A percentile compares a stretch with the other conserved stretches of the same genome.
Conservation (phyloP, 768 basidiomycete species). For the Butyriboletus loyo region DNA sequence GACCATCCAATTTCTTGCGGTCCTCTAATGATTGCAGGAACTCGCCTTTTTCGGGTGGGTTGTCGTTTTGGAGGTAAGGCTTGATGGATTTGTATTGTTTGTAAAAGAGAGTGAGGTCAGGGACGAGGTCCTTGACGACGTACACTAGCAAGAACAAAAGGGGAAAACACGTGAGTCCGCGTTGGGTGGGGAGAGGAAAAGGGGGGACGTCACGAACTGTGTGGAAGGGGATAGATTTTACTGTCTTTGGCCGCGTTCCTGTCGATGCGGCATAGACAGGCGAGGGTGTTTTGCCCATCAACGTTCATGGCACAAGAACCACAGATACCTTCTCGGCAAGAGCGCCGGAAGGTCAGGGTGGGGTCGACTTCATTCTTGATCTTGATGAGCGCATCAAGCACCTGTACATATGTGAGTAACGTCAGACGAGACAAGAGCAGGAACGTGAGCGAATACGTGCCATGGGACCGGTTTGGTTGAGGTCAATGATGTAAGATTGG, state of each 20-base stretch:
- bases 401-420: conserved; percentile 30
- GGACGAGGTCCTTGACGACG: conserved; percentile 97
- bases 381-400: conserved; percentile 94
- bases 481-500: conserved; percentile 88
- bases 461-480: conserved; percentile 96
- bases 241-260: conserved; percentile 63
- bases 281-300: conserved; percentile 96
- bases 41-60: conserved; percentile 81
- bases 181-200: background rate
- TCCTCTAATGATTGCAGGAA: conserved; percentile 89
- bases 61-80: conserved; percentile 93
- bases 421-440: conserved; percentile 3
- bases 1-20: conserved; percentile 90
- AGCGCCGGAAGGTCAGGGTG: conserved; percentile 92
- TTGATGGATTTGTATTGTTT: conserved; percentile 99
- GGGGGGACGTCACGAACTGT: conserved; percentile 60
- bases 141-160: conserved; percentile 66
- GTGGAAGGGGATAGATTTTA: conserved; percentile 96
- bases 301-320: conserved; percentile 99
- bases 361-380: conserved; percentile 99
- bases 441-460: conserved; percentile 34
- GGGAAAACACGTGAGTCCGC: background rate
- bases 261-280: conserved; percentile 95
- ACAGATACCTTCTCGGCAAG: conserved; percentile 94
- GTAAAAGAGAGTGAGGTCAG: conserved; percentile 88